Base-by-base conservation (phyloP, 345 rosid species). In the Rhizophora mangle region DNA sequence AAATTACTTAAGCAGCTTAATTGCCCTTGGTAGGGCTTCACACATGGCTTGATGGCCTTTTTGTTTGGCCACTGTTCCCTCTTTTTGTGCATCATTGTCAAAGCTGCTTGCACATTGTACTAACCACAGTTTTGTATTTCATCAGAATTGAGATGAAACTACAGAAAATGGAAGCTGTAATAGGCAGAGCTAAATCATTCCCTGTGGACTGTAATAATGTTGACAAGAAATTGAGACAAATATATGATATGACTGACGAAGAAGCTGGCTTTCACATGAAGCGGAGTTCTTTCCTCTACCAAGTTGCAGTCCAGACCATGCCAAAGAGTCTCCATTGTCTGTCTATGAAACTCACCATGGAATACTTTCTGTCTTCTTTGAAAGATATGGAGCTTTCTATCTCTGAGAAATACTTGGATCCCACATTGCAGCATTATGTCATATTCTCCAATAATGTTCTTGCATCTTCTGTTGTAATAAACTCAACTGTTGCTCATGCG, bases 201-300 rank as follows among this genome's bases (percentile, higher is more conserved):
- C 82, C 89, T 54, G 88, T 85, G 8, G 96, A 95, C 56, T 92
- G 98, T 71, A 85, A 86, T 75, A 95, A 92, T 58, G 87, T 95
- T 74, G 95, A 89, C 91, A 95, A 86, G 84, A 95, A 92, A 82
- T 59, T 92, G 82, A 85, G 96, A 73, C 99, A 95, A 83, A 87
- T 95, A 72, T 83, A 84, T 71, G 99, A 95, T 73, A 66, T 89
- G 84, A 88, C 94, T 0, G 93, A 88, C 70, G 98, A 89, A 76
- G 99, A 95, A 85, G 92, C 98, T 65, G 83, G 83, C 78, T 92
- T 92, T 79, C 88, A 93, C 83, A 83, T 81, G 87, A 90, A 84
- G 81, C 93, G 85, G 84, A 84, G 88, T 79, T 87, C 87, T 74
- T 88, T 81, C 81, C 88, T 88, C 60, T 86, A 68, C 64, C 81